Conservation (phyloP, 129 eudicot species). For the Apium graveolens region DNA sequence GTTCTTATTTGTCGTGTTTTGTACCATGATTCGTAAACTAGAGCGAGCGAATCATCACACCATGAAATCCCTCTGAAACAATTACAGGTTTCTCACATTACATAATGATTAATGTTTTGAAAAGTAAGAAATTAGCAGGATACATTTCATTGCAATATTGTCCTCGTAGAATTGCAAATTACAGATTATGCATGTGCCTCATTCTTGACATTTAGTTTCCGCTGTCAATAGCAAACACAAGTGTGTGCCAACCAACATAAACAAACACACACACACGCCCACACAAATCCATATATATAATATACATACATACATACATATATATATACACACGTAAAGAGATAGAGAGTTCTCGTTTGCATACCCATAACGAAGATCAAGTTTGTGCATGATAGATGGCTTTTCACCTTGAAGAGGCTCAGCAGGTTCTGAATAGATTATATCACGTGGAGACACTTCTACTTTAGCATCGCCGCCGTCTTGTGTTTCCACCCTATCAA, state of each 20-base stretch:
- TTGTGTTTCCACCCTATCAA: slow-evolving; percentile 87
- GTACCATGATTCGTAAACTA: slow-evolving; percentile 91
- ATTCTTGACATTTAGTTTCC: neutral
- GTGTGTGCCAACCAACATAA: neutral
- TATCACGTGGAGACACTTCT: slow-evolving; percentile 95
- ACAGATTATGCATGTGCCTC: neutral
- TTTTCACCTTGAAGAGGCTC: slow-evolving; percentile 65
- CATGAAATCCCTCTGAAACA: slow-evolving; percentile 78
- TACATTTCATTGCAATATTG: neutral
- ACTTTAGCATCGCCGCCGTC: slow-evolving; percentile 98
- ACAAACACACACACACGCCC: too few species aligned
- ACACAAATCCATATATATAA: too few species aligned
- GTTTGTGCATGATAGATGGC: slow-evolving; percentile 63
- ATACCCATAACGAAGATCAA: slow-evolving; percentile 97
- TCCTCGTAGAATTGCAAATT: neutral
- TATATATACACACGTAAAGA: neutral
- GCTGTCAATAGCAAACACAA: neutral
- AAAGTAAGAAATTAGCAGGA: neutral
- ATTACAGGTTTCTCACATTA: slow-evolving; percentile 13
- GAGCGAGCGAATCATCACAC: slow-evolving; percentile 96
- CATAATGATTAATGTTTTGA: neutral
- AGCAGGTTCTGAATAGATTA: slow-evolving; percentile 73
- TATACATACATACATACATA: neutral
- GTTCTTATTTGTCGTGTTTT: slow-evolving; percentile 72
- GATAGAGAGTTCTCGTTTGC: slow-evolving; percentile 10